Percentiles rank a stretch among this genome's conserved stretches.
These are phyloP conservation scores for Tolypocladium sp. DNA, from an alignment of 2,329 filamentous ascomycete species.

Conservation along the genomic window DNA sequence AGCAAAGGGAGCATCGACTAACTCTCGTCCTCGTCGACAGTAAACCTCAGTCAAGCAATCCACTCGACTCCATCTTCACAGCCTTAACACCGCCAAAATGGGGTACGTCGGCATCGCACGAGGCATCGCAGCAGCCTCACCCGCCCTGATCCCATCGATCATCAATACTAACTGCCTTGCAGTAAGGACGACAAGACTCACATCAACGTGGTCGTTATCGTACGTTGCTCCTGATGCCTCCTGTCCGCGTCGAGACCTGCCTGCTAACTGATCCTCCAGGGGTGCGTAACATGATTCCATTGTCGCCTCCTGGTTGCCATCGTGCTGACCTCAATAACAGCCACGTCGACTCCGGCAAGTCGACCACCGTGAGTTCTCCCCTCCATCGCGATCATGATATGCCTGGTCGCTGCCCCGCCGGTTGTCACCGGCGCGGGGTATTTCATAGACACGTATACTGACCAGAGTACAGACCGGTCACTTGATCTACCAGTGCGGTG, in stretches of 20 bases:
- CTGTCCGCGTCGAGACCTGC: not conserved
- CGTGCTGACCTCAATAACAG: slow-evolving; percentile 27
- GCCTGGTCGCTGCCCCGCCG: slow-evolving; percentile 6
- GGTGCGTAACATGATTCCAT: slow-evolving; percentile 12
- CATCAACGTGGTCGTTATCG: slow-evolving; percentile 98
- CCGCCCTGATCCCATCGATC: not conserved
- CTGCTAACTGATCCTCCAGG: slow-evolving; percentile 14
- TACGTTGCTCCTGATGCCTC: slow-evolving; percentile 16
- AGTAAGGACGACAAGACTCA: slow-evolving; percentile 96
- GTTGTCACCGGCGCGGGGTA: slow-evolving; percentile 6
- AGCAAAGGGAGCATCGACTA: not conserved
- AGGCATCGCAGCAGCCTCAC: not conserved
- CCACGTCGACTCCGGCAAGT: slow-evolving; percentile 99
- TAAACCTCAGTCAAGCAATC: slow-evolving; percentile 3
- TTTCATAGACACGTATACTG: slow-evolving; percentile 4
- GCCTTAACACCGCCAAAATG: slow-evolving; percentile 24
- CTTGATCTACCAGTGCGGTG: slow-evolving; percentile 99
- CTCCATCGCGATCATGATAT: slow-evolving; percentile 6
- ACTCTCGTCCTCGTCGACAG: slow-evolving; percentile 5
- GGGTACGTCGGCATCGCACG: slow-evolving; percentile 13
- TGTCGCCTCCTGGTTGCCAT: slow-evolving; percentile 16
- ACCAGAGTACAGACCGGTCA: slow-evolving; percentile 51
- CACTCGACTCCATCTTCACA: slow-evolving; percentile 3
- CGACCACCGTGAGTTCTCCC: slow-evolving; percentile 70
- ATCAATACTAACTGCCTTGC: slow-evolving; percentile 11